Conservation (phyloP, 1,139 yeast species). For the Lodderomyces parapsilosis region DNA sequence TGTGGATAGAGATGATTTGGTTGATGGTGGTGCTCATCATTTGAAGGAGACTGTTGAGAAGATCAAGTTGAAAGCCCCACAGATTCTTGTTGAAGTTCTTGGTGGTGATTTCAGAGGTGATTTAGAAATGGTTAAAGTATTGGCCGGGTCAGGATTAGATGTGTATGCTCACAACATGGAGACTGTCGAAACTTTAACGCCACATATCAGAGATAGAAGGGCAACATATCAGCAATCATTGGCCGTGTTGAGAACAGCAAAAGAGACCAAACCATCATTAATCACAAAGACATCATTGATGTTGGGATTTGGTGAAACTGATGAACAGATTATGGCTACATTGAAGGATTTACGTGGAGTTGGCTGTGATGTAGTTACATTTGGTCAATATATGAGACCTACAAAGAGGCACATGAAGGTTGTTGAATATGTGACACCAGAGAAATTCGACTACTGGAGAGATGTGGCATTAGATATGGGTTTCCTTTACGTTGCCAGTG, state of each 20-base stretch:
- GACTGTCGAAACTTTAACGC: slow-evolving; percentile 93
- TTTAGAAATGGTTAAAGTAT: slow-evolving; percentile 69
- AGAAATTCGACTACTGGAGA: slow-evolving; percentile 92
- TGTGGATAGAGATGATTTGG: slow-evolving; percentile 93
- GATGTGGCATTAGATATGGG: slow-evolving; percentile 86
- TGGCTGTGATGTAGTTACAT: slow-evolving; percentile 91
- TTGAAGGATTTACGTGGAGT: slow-evolving; percentile 71
- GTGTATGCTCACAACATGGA: slow-evolving; percentile 97
- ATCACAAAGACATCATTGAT: slow-evolving; percentile 92
- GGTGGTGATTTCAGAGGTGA: slow-evolving; percentile 97
- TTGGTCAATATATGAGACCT: slow-evolving; percentile 99
- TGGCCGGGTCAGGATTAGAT: slow-evolving; percentile 87
- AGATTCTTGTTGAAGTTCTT: slow-evolving; percentile 86
- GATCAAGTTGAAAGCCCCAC: slow-evolving; percentile 87
- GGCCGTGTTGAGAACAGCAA: slow-evolving; percentile 75
- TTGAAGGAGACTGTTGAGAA: slow-evolving; percentile 82
- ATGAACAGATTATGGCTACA: slow-evolving; percentile 79
- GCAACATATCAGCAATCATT: slow-evolving; percentile 93
- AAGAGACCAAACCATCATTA: slow-evolving; percentile 67
- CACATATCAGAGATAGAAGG: slow-evolving; percentile 92
- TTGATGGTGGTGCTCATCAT: slow-evolving; percentile 93
- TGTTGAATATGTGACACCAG: slow-evolving; percentile 93
- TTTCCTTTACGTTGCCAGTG: slow-evolving; percentile 93
- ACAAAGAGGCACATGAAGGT: slow-evolving; percentile 98
- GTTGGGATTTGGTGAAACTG: slow-evolving; percentile 97